Base-by-base conservation (phyloP, 176 grass and related monocot species). In the Cenchrus purpureus region DNA sequence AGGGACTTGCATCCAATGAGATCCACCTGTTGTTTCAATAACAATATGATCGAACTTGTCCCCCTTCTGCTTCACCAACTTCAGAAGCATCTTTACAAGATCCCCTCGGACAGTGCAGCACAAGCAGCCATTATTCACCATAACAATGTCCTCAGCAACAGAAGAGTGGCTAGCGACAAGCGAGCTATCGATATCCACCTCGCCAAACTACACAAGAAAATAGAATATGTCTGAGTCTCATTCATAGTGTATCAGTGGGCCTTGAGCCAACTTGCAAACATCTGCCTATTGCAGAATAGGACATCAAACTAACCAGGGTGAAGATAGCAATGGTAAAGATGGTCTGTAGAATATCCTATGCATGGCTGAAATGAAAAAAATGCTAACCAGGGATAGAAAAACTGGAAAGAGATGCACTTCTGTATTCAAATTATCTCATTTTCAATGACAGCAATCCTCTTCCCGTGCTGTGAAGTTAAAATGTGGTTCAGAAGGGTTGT, bases 21-120 rank as follows among this genome's bases (percentile, higher is more conserved):
- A 40, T 60, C 42, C 32, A 91, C 92, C 89, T 77, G 92, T 94
- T 75, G 92, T 94, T 66, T 94, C 92, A 79, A 91, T 94, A 59
- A 94, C 82, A 79, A 94, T 94, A 74, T 94, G 92, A 74, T 94
- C 92, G 54, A 94, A 85, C 54, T 89, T 91, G 78, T 91, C 89
- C 10, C 84, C 80, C 73, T 89, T 94, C 78, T 89, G 79, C 78
- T 87, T 91, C 16, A 85, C 89, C 49, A 91, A 61, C 78, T 94
- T 81, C 40, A 94, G 79, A 76, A 94, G 87, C 92, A 94, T 94
- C 84, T 91, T 91, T 76, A 94, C 84, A 76, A 94, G 87, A 49
- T 91, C 92, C 44, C 89, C 92, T 80, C 89, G 76, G 61, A 94
- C 92, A 53, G 92, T 94, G 87, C 92, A 94, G 19, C 92, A 94